Percentiles rank a stretch among this genome's conserved stretches.
These are phyloP conservation scores for Colletotrichum incanum DNA, from an alignment of 2,329 filamentous ascomycete species.

Conservation along the genomic window DNA sequence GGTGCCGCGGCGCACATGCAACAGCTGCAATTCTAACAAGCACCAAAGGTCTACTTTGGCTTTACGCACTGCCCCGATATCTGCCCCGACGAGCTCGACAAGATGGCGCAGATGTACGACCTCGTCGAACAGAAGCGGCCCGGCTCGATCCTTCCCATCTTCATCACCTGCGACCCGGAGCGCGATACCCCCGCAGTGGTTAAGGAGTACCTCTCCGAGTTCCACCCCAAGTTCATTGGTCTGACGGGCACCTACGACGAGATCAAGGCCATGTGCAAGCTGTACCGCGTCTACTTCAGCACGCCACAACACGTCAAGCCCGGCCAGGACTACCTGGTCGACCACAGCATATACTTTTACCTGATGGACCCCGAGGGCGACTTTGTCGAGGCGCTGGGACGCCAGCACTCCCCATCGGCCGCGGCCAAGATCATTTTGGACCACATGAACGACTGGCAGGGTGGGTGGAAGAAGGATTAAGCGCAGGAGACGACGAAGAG, in stretches of 20 bases:
- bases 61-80: slow-evolving; percentile 99
- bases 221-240: slow-evolving; percentile 88
- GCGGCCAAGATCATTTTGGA: slow-evolving; percentile 87
- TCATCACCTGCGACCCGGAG: slow-evolving; percentile 95
- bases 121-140: slow-evolving; percentile 69
- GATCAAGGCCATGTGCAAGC: slow-evolving; percentile 95
- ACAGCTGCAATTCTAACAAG: background rate
- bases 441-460: slow-evolving; percentile 80
- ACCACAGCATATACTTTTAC: slow-evolving; percentile 99
- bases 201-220: slow-evolving; percentile 89
- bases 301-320: slow-evolving; percentile 91
- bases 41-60: slow-evolving; percentile 90
- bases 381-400: slow-evolving; percentile 96
- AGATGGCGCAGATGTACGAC: slow-evolving; percentile 98
- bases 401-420: slow-evolving; percentile 92
- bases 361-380: slow-evolving; percentile 99
- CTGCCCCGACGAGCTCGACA: slow-evolving; percentile 98
- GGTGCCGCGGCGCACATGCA: background rate
- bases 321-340: slow-evolving; percentile 96
- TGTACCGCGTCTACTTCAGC: slow-evolving; percentile 97
- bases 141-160: slow-evolving; percentile 79
- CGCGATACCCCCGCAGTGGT: slow-evolving; percentile 90
- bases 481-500: background rate
- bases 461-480: slow-evolving; percentile 44
- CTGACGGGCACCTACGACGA: slow-evolving; percentile 95